Evolutionary conservation across 352 stramenopile species (phyloP).

Genomic region (Phytophthora cryptogea): DNA sequence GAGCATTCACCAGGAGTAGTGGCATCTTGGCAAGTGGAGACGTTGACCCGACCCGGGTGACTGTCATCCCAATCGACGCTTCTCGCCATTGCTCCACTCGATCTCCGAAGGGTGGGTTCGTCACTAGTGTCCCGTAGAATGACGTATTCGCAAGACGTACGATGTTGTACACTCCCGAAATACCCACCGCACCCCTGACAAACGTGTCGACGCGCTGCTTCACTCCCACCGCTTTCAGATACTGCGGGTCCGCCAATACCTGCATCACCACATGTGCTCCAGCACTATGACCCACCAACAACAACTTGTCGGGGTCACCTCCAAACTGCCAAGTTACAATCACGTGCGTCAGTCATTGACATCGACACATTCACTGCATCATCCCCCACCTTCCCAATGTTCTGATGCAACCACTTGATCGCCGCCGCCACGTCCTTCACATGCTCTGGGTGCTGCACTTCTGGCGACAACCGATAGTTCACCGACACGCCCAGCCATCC

Average conservation of each 20-base stretch:
- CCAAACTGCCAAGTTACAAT: constrained; percentile 53
- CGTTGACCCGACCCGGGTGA: constrained; percentile 37
- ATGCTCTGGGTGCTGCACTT: constrained; percentile 77
- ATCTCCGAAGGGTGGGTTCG: constrained; percentile 73
- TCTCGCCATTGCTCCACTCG: constrained; percentile 71
- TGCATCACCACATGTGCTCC: constrained; percentile 84
- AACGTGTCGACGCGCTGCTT: constrained; percentile 36
- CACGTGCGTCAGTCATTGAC: constrained; percentile 5
- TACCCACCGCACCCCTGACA: constrained; percentile 65
- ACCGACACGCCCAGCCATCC: constrained; percentile 67
- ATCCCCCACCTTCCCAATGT: constrained; percentile 66
- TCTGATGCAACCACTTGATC: constrained; percentile 63
- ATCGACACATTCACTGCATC: no score
- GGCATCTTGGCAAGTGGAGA: constrained; percentile 60
- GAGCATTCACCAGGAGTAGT: constrained; percentile 63
- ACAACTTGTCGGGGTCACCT: constrained; percentile 59
- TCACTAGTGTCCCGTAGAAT: constrained; percentile 71
- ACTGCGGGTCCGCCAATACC: constrained; percentile 59
- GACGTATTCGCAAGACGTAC: constrained; percentile 74
- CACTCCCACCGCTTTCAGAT: constrained; percentile 44
- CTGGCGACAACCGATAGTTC: constrained; percentile 84
- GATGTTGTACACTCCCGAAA: constrained; percentile 89
- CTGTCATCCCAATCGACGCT: constrained; percentile 57
- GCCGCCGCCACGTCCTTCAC: constrained; percentile 62
- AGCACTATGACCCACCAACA: constrained; percentile 77